Evolutionary conservation across 2,329 filamentous ascomycete genomes (phyloP), one percentile per base, ranked within the genome.

Genomic region (Teratosphaeria zuluensis): DNA sequence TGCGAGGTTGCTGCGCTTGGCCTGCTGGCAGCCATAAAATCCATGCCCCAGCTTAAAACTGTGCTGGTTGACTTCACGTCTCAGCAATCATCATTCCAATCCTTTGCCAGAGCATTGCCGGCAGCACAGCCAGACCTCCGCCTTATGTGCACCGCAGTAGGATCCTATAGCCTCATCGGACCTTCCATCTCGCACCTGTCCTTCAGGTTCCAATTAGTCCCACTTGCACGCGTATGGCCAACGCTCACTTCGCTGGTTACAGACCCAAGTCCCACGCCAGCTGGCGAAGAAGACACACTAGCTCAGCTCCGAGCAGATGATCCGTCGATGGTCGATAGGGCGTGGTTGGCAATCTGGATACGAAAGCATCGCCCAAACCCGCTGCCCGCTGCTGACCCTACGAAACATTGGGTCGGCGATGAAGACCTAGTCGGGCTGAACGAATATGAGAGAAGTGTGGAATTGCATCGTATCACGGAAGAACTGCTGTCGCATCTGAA

Each of bases 211-310:
- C 46, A 56, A n/a, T 16, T 58, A 21, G 21, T 21, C 7, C 59
- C 56, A 19, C 48, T 61, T 5, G 56, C 56, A 16, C 35, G 33
- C 9, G 33, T 54, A 6, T 58, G 59, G 59, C 56, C 56, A 16
- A 42, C n/a, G n/a, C 35, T 42, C 9, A 42, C 35, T 12, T 12
- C 12, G 12, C n/a, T 42, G 35, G 35, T 16, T 11, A 3, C 14
- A 12, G 35, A 42, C n/a, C 12, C 35, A 42, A 42, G 35, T 11
- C 35, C n/a, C 35, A 42, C 35, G 35, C 35, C n/a, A 16, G 16
- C 35, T 14, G 35, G 35, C 14, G 35, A 14, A 42, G 12, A 92
- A 74, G 82, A 80, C 69, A 87, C 92, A 65, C 78, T 92, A 59
- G 30, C 35, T 21, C 24, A 19, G 16, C 51, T 59, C 4, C 54